Base-by-base conservation (phyloP, 306 rosid species). In the Sicyos baderoa region DNA sequence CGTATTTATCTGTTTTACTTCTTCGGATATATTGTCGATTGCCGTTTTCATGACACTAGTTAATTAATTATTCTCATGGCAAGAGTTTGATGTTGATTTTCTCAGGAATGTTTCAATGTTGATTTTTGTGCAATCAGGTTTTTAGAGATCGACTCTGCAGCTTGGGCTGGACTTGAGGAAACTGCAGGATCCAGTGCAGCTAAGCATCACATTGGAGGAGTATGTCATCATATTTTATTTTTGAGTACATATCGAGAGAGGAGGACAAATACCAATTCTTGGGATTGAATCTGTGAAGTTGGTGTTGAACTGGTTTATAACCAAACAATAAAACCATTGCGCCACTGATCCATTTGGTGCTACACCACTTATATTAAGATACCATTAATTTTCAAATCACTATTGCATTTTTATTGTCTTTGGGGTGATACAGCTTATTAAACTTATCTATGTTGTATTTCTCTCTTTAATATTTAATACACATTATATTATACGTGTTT, bases 121-220 rank as follows among this genome's bases (percentile, higher is more conserved):
- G 47, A 29, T 37, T 18, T 17, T 71, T 45, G 1, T 17, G 45
- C 72, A 77, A 51, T 50, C 72, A 91, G 97, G 80, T 84, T 80
- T 76, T 78, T 89, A 37, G 89, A 79, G 70, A 87, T 91, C 75
- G 85, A 86, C 70, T 63, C 89, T 42, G 82, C 54, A 17, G 96
- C 97, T 37, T 91, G 97, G 96, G 74, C 90, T 70, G 97, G 92
- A 55, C 85, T 91, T 60, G 91, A 86, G 79, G 95, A 91, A 86
- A 89, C 95, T 17, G 85, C 96, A 62, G 96, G 89, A n/a, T 74
- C 84, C 70, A 22, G 88, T 74, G 71, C 78, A n/a, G 88, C 90
- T 72, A 68, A 80, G 19, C 83, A 79, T 76, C 96, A 86, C 54
- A 90, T 91, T n/a, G 97, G 97, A 79, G 90, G 96, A 1, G 97